Conservation (phyloP, 139 green algal genomes). For the Nannochloris sp. region DNA sequence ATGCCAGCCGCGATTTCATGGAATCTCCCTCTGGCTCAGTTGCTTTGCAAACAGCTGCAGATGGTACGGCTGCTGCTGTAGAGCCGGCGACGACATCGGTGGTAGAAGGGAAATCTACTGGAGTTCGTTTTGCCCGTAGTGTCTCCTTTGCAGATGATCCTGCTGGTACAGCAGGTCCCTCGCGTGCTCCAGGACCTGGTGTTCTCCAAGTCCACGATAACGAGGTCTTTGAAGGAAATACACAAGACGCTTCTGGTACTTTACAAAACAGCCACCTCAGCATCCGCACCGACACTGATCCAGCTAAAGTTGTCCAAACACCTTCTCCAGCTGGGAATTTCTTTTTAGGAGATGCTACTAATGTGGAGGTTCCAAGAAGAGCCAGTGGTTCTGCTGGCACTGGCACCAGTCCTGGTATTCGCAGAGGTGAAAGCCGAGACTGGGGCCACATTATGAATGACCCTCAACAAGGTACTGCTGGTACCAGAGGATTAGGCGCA, state of each 20-base stretch:
- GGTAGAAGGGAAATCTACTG: no score
- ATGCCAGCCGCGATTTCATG: neutral
- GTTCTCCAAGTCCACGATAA: neutral
- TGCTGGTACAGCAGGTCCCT: no score
- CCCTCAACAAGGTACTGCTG: no score
- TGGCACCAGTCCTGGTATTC: neutral
- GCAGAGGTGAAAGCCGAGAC: neutral
- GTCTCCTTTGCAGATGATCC: neutral
- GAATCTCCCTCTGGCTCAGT: no score
- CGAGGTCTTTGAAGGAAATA: neutral
- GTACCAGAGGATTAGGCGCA: no score
- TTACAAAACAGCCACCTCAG: constrained; percentile 6
- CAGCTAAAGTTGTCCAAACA: neutral
- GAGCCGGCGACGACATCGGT: no score
- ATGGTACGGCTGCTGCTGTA: no score
- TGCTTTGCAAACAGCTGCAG: no score
- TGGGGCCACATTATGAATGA: constrained; percentile 23
- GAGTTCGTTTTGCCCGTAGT: neutral
- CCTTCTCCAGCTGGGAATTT: neutral
- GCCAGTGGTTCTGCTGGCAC: neutral
- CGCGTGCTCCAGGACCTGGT: constrained; percentile 17
- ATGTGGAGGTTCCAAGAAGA: neutral
- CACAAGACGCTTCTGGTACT: neutral
- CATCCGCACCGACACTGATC: constrained; percentile 10
- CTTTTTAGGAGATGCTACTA: neutral